Percentiles rank a stretch among this genome's conserved stretches.
These are phyloP conservation scores for Kwoniella pini DNA, from an alignment of 768 basidiomycete genomes.

Conservation along the genomic window DNA sequence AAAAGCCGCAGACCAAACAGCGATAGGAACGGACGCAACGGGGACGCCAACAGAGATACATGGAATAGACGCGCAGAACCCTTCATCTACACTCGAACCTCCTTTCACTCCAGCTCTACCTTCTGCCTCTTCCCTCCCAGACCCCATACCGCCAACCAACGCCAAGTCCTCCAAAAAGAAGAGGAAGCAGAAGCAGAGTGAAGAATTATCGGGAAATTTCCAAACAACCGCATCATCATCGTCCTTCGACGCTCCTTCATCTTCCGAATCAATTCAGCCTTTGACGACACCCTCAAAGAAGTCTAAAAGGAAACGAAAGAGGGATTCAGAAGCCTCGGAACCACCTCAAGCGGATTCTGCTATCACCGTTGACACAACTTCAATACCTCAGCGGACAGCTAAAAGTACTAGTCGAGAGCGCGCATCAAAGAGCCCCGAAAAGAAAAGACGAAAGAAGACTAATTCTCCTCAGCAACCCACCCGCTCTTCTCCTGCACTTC, in stretches of 20 bases:
- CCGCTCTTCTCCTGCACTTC: not conserved
- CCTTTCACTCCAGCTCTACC: too few relatives aligned
- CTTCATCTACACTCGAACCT: too few relatives aligned
- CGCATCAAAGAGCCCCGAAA: slow-evolving; percentile 7
- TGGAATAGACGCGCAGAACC: too few relatives aligned
- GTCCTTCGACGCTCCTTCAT: not conserved
- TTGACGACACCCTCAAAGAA: not conserved
- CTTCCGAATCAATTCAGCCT: not conserved
- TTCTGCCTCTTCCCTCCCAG: too few relatives aligned
- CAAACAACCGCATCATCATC: not conserved
- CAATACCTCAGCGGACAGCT: not conserved
- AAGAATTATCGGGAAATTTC: not conserved
- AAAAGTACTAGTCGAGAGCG: not conserved
- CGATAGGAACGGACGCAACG: not conserved
- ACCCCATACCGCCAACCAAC: too few relatives aligned
- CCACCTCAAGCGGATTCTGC: not conserved
- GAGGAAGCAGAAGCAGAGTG: not conserved
- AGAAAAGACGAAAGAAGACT: not conserved
- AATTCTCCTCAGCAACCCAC: too few relatives aligned
- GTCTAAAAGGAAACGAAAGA: slow-evolving; percentile 9
- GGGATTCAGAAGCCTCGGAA: not conserved
- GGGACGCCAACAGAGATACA: too few relatives aligned
- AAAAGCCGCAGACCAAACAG: not conserved
- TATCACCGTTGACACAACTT: not conserved
- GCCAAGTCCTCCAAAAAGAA: not conserved